Conservation (phyloP, 345 rosid genomes). For the Lagerstroemia speciosa region DNA sequence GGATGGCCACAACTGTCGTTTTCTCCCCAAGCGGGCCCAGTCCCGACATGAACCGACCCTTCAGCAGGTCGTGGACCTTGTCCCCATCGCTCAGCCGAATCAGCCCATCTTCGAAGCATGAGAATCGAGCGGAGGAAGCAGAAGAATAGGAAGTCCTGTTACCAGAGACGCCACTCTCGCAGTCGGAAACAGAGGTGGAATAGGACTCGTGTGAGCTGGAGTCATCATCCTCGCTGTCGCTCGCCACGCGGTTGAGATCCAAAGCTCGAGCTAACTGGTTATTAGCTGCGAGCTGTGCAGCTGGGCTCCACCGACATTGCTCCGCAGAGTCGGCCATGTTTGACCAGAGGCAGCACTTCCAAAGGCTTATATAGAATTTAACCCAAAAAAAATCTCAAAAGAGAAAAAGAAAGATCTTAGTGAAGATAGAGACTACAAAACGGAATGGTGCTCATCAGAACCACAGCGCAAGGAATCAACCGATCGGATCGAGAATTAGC, state of each 20-base stretch:
- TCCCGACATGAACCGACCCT: constrained; percentile 27
- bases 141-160: background rate
- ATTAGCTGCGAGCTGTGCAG: background rate
- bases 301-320: background rate
- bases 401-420: background rate
- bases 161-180: constrained; percentile 40
- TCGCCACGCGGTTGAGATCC: constrained; percentile 8
- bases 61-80: constrained; percentile 34
- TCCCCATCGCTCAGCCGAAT: constrained; percentile 40
- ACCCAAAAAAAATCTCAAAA: background rate
- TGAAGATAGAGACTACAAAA: background rate
- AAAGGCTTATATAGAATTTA: background rate
- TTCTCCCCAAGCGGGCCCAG: constrained; percentile 31
- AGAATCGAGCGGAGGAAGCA: background rate
- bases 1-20: constrained; percentile 32
- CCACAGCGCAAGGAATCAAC: background rate
- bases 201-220: constrained; percentile 7
- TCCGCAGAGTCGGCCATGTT: constrained; percentile 4
- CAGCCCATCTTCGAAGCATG: constrained; percentile 17
- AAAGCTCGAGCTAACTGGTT: background rate
- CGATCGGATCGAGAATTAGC: background rate
- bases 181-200: constrained; percentile 36
- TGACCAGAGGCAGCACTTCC: background rate
- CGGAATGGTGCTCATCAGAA: background rate
- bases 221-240: background rate